A percentile compares a stretch with the other conserved stretches of the same genome.
phyloP scores from a whole-genome alignment of 2,329 filamentous ascomycete species.

The Dryadomyces quercivorus region DNA sequence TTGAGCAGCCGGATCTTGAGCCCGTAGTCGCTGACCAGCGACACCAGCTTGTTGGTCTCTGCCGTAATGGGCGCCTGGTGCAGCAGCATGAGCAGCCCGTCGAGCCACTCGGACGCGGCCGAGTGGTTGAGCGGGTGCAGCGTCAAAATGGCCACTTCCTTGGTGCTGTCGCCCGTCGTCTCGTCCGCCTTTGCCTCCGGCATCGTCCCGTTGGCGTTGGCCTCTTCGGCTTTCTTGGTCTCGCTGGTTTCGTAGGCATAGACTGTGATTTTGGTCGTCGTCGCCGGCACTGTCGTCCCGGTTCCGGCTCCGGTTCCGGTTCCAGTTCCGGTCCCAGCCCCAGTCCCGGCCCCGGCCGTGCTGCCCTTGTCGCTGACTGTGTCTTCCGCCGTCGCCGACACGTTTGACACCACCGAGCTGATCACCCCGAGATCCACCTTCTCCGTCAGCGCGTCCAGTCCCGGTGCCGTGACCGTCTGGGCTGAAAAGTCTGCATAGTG shows the following conservation, averaged over 20 bases:
- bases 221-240: not conserved
- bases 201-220: no score
- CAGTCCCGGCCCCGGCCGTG: not conserved
- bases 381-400: conserved; percentile 53
- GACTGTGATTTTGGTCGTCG: conserved; percentile 81
- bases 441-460: conserved; percentile 60
- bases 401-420: conserved; percentile 88
- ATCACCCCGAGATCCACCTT: conserved; percentile 81
- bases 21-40: conserved; percentile 78
- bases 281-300: conserved; percentile 19
- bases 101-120: conserved; percentile 89
- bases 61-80: conserved; percentile 95
- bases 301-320: no score
- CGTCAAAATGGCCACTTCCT: conserved; percentile 66
- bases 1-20: conserved; percentile 88
- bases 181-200: not conserved
- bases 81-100: conserved; percentile 86
- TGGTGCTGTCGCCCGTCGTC: not conserved
- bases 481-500: conserved; percentile 79
- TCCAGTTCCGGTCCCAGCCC: not conserved
- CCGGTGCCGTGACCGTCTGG: conserved; percentile 51
- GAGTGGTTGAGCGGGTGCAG: conserved; percentile 70
- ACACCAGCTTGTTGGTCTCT: conserved; percentile 83
- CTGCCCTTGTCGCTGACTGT: conserved; percentile 28
- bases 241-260: conserved; percentile 51